Base-by-base conservation (phyloP, 768 basidiomycete genomes). In the Cyclocybe cylindracea region DNA sequence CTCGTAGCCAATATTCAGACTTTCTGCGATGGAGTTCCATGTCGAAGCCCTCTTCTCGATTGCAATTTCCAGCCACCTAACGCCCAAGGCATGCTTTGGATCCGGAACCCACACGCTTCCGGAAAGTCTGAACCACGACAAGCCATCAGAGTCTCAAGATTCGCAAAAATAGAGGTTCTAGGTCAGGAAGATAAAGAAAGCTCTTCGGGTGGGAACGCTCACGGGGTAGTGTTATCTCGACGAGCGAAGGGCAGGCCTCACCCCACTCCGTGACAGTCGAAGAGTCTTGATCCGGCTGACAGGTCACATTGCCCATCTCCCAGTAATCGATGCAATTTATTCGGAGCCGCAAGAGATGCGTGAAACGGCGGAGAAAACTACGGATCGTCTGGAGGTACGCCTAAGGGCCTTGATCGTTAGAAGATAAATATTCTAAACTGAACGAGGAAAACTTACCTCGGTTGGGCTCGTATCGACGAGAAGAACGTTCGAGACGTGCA, bases 261-360 rank as follows among this genome's bases (percentile, higher is more conserved):
- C 74, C 73, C 70, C 71, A 76, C n/a, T 61, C 56, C 5, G 67
- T 70, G 18, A 72, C 71, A 3, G 69, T 71, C 3, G 57, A 50
- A 51, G 70, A 71, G 34, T 74, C 73, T 7, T 62, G 51, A 42
- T 76, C 71, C 54, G 72, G 59, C 33, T 61, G 58, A 35, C 63
- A 66, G 7, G 60, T 39, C 24, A 68, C 41, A 24, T 63, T 55
- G 8, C 59, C 65, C 50, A 66, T 65, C 36, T 66, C 58, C 64
- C 64, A 71, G 13, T 63, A 65, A 43, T 70, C 66, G 29, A 73
- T 58, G 47, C 71, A 72, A 38, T 64, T 61, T 18, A 74, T 61
- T 16, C 56, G 55, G 7, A 76, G 59, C 7, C 66, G 61, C 42
- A 67, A 63, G 6, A 76, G 62, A 24, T 59, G 61, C 10, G 64